Conservation (phyloP, 495 filamentous ascomycete species). For the Penicillium chermesinum region DNA sequence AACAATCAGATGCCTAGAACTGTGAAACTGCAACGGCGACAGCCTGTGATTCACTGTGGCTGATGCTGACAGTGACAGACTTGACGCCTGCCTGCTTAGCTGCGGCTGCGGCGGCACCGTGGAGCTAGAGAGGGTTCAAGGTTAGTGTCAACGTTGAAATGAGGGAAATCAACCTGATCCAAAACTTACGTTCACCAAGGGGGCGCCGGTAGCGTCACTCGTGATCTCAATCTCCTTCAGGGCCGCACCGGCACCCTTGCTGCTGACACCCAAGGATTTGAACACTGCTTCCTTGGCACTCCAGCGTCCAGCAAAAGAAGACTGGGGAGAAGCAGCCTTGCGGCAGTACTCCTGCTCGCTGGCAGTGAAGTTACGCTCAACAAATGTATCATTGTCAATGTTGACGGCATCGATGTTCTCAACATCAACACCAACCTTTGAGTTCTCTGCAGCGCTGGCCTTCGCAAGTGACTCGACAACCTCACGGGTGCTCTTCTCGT, state of each 20-base stretch:
- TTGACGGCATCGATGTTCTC: constrained; percentile 81
- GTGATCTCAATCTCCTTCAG: constrained; percentile 93
- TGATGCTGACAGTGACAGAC: constrained; percentile 84
- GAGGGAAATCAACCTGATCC: background rate
- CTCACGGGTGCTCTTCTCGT: constrained; percentile 59
- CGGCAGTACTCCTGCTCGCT: constrained; percentile 80
- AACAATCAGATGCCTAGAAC: constrained; percentile 42
- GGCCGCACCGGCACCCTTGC: constrained; percentile 81
- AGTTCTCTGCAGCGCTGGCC: constrained; percentile 63
- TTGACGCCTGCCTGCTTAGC: constrained; percentile 83
- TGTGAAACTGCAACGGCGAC: constrained; percentile 87
- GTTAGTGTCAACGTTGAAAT: constrained; percentile 33
- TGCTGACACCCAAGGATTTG: constrained; percentile 86
- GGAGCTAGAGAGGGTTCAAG: constrained; percentile 55
- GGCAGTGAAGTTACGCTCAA: constrained; percentile 89
- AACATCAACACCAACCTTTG: constrained; percentile 88
- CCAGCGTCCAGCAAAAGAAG: constrained; percentile 90
- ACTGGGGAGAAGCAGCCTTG: constrained; percentile 68
- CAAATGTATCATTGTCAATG: constrained; percentile 86
- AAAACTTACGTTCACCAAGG: constrained; percentile 72
- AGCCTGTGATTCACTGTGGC: constrained; percentile 86
- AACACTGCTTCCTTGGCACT: constrained; percentile 98
- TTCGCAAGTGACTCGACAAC: constrained; percentile 76
- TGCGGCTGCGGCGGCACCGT: constrained; percentile 73
- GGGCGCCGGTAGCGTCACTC: constrained; percentile 73